These are phyloP conservation scores for Raphanus sativus DNA, from an alignment of 345 rosid species.

Conservation along the genomic window DNA sequence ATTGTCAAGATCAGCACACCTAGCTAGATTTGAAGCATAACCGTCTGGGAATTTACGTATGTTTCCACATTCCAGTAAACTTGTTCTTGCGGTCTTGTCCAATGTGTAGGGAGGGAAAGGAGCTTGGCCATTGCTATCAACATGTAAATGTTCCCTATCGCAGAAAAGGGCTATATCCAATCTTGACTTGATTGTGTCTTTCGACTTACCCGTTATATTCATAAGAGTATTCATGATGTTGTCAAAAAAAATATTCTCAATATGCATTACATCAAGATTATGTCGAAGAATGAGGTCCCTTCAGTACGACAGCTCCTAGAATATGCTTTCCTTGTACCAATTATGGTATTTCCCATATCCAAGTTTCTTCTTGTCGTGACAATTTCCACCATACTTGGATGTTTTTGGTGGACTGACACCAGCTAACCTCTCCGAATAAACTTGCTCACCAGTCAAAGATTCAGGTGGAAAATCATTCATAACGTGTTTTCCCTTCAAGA, in stretches of 20 bases:
- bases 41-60: neutral
- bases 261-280: neutral
- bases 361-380: neutral
- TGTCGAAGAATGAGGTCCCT: neutral
- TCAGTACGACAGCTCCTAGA: neutral
- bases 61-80: neutral
- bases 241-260: neutral
- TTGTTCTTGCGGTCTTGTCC: neutral
- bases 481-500: neutral
- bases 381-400: neutral
- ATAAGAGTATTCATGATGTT: neutral
- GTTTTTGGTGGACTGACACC: neutral
- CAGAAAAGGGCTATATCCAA: neutral
- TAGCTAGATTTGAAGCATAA: neutral
- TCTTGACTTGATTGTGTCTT: neutral
- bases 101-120: neutral
- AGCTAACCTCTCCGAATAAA: neutral
- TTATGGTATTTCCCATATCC: neutral
- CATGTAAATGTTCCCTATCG: neutral
- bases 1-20: neutral
- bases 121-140: neutral
- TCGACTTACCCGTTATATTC: neutral
- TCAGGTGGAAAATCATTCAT: neutral
- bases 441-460: neutral
- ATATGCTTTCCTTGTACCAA: neutral